Base-by-base conservation (phyloP, 2,329 filamentous ascomycete genomes). In the Pseudonectria foliicola region DNA sequence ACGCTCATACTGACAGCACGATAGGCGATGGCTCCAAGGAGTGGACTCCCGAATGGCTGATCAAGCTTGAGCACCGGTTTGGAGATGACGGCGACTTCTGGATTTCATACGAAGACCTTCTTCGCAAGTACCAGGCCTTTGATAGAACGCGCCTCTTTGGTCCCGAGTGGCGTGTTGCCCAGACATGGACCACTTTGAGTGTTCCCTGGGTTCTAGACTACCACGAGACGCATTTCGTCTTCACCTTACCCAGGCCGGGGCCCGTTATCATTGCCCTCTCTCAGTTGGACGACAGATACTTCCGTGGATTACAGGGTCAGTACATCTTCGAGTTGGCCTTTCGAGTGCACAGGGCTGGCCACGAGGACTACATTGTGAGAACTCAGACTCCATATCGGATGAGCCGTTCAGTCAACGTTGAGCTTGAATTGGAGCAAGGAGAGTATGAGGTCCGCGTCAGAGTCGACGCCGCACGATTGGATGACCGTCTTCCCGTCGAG, bases 41-140 rank as follows among this genome's bases (percentile, higher is more conserved):
- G 57, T 93, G 86, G 86, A 90, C 83, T 1, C 69, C 83, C 0
- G 80, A 88, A 46, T 86, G 82, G 75, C 78, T 90, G 60, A 62
- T 77, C 40, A 78, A 81, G 48, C 69, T 92, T 1, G 69, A 73
- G 29, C 83, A 89, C 54, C 77, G 73, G 27, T 89, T 89, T 46
- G 83, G 84, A 26, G 81, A 86, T 45, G 84, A 89, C 47, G 84
- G 83, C 15, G 75, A 70, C 29, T 77, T 76, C 42, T 76, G 73
- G 73, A 77, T 76, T 48, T 65, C 70, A 3, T 77, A 77, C 46
- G 63, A 71, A 13, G 74, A 78, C 45, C 64, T 78, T 10, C 63
- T 78, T n/a, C 62, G 63, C 40, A 76, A 75, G 44, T 78, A 73
- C 35, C 70, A 73, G 43, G 66, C 68, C 33, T 71, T 78, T 39